Conservation (phyloP, 108 stramenopile genomes). For the Discostella stelligeroides region DNA sequence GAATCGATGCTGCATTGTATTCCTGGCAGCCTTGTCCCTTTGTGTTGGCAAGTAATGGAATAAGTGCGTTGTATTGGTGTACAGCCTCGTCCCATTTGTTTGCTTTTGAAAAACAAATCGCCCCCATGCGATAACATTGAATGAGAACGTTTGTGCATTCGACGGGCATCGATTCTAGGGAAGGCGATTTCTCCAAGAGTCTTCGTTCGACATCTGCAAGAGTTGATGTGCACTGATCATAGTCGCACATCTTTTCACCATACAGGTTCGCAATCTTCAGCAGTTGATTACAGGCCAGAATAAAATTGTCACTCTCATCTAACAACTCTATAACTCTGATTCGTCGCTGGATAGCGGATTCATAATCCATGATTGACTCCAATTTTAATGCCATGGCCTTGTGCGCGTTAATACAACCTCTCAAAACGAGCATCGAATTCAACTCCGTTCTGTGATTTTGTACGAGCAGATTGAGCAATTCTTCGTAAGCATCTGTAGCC, state of each 20-base stretch:
- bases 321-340: slow-evolving; percentile 30
- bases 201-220: slow-evolving; percentile 29
- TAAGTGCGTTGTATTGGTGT: slow-evolving; percentile 37
- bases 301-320: slow-evolving; percentile 13
- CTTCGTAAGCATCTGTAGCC: slow-evolving; percentile 43
- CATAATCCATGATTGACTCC: slow-evolving; percentile 28
- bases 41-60: slow-evolving; percentile 31
- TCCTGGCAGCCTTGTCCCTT: slow-evolving; percentile 19
- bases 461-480: slow-evolving; percentile 14
- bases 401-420: slow-evolving; percentile 44
- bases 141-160: slow-evolving; percentile 26
- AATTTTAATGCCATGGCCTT: slow-evolving; percentile 33
- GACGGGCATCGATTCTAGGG: slow-evolving; percentile 31
- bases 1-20: slow-evolving; percentile 35
- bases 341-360: slow-evolving; percentile 35
- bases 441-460: slow-evolving; percentile 12
- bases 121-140: slow-evolving; percentile 36
- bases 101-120: slow-evolving; percentile 28
- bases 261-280: slow-evolving; percentile 36
- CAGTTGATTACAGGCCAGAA: slow-evolving; percentile 42
- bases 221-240: slow-evolving; percentile 17
- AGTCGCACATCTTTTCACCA: slow-evolving; percentile 19
- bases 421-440: slow-evolving; percentile 1
- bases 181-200: slow-evolving; percentile 18
- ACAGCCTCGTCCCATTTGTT: slow-evolving; percentile 32